Percentiles rank a stretch among this genome's conserved stretches.
Evolutionary conservation across 1,139 yeast species (phyloP).

Genomic region (Zhuliangozyma parablackwelliae): DNA sequence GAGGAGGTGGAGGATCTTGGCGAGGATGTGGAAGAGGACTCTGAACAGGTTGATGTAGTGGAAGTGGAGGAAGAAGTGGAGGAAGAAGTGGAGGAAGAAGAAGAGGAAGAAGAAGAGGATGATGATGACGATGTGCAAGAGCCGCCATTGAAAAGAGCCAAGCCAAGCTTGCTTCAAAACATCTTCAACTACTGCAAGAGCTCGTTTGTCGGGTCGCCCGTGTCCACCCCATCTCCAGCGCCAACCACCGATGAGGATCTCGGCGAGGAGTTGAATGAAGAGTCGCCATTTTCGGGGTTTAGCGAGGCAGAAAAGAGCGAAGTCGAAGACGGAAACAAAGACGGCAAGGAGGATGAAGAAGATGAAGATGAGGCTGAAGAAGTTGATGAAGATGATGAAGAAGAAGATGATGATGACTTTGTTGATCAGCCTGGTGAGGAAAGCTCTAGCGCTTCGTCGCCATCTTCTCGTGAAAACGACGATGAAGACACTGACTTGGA

Average conservation of each 20-base stretch:
- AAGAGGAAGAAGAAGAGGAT: conserved; percentile 8
- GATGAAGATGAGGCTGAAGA: conserved; percentile 15
- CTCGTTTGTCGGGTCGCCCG: conserved; percentile 3
- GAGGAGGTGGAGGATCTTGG: conserved; percentile 5
- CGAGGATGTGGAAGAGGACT: conserved; percentile 1
- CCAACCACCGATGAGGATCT: conserved; percentile 9
- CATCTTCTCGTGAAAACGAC: conserved; percentile 6
- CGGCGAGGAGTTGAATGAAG: conserved; percentile 13
- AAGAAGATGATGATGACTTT: conserved; percentile 14
- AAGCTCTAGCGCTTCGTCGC: background rate
- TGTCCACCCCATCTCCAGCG: conserved; percentile 4
- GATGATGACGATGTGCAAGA: background rate
- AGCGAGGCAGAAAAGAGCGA: conserved; percentile 20
- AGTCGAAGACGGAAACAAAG: conserved; percentile 3
- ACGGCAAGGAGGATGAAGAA: conserved; percentile 2
- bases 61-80: conserved; percentile 3
- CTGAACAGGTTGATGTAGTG: conserved; percentile 1
- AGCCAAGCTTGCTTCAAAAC: background rate
- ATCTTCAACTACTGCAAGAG: conserved; percentile 3
- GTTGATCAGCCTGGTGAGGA: background rate
- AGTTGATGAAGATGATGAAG: conserved; percentile 14
- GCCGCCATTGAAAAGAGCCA: conserved; percentile 1
- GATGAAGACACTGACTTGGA: conserved; percentile 27
- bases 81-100: conserved; percentile 9
- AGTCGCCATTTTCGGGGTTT: conserved; percentile 13